These are phyloP conservation scores for Candida ovalis DNA, from an alignment of 805 yeast genomes.

Conservation along the genomic window DNA sequence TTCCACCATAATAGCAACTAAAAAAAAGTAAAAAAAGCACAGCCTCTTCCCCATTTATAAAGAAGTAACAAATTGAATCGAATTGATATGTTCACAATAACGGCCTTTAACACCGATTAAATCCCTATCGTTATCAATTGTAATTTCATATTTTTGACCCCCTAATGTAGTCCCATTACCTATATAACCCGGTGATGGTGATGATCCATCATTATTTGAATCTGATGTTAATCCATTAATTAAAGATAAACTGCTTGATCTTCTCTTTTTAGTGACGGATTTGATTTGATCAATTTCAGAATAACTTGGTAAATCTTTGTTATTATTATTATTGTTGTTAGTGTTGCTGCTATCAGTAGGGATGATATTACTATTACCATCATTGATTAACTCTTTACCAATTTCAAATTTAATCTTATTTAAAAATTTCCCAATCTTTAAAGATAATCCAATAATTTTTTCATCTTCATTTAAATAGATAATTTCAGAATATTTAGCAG, in stretches of 20 bases:
- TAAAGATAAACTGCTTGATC: not conserved
- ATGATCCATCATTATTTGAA: not conserved
- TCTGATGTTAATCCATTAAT: not conserved
- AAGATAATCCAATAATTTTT: constrained; percentile 5
- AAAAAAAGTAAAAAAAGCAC: no score
- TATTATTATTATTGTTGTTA: not conserved
- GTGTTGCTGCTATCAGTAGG: not conserved
- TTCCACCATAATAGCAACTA: no score
- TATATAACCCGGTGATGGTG: not conserved
- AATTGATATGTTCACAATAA: constrained; percentile 15
- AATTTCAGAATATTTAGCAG: constrained; percentile 1
- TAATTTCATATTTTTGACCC: constrained; percentile 6
- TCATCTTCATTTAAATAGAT: constrained; percentile 11
- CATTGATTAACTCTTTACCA: not conserved
- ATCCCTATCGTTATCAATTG: constrained; percentile 10
- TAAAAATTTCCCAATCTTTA: constrained; percentile 12
- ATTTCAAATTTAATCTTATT: constrained; percentile 10
- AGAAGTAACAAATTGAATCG: constrained; percentile 15
- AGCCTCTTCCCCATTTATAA: no score
- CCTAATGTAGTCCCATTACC: constrained; percentile 12
- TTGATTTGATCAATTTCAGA: not conserved
- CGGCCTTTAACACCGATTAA: constrained; percentile 16
- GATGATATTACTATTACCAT: not conserved
- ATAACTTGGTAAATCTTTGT: not conserved
- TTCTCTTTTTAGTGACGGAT: not conserved